Conservation (phyloP, 2,329 filamentous ascomycete species). For the Chaetomiaceae sp. region DNA sequence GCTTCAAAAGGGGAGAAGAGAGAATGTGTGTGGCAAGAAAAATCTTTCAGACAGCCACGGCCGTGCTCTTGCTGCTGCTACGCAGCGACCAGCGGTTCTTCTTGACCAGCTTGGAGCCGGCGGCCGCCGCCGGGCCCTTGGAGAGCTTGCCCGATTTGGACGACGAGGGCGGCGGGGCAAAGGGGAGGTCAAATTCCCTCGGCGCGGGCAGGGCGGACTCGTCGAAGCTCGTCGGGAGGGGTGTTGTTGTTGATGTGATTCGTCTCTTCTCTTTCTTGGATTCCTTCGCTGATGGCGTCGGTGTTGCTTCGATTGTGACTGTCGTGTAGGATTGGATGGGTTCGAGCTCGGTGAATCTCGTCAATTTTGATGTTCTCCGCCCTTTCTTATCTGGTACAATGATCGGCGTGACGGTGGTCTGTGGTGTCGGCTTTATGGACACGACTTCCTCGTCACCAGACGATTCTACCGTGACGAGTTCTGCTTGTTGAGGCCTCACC, state of each 20-base stretch:
- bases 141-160: slow-evolving; percentile 26
- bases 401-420: neutral
- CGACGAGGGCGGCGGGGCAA: neutral
- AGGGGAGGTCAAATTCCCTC: slow-evolving; percentile 12
- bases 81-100: slow-evolving; percentile 31
- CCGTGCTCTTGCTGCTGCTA: slow-evolving; percentile 25
- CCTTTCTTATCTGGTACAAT: slow-evolving; percentile 1
- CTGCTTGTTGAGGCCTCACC: neutral
- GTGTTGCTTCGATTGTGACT: slow-evolving; percentile 7
- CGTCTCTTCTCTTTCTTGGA: slow-evolving; percentile 16
- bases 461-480: slow-evolving; percentile 4
- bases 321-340: slow-evolving; percentile 29
- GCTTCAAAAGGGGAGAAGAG: neutral
- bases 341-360: slow-evolving; percentile 31
- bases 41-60: slow-evolving; percentile 27
- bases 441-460: slow-evolving; percentile 9
- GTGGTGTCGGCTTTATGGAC: neutral
- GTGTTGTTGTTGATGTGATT: neutral
- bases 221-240: slow-evolving; percentile 24
- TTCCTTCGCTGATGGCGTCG: too few relatives aligned
- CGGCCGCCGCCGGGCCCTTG: slow-evolving; percentile 17
- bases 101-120: slow-evolving; percentile 27
- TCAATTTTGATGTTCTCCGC: slow-evolving; percentile 22
- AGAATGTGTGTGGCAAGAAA: too few relatives aligned
- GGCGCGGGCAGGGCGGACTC: slow-evolving; percentile 18